Evolutionary conservation across 2,329 filamentous ascomycete species (phyloP).

Genomic region (Colletotrichum orchidophilum): DNA sequence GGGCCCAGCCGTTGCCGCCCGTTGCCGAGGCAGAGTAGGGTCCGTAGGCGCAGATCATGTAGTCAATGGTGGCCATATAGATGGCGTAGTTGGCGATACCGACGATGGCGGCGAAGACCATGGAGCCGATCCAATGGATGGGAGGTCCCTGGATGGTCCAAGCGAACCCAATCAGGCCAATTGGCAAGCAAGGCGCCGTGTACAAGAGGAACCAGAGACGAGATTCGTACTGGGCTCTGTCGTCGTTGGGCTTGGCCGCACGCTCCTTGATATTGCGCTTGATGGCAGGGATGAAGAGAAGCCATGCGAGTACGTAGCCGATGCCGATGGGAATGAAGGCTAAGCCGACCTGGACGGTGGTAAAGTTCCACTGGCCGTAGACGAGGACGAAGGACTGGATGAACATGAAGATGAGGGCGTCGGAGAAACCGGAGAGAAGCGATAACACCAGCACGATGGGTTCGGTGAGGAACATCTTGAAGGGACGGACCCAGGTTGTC

Average conservation of each 20-base stretch:
- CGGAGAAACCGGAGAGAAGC: conserved; percentile 76
- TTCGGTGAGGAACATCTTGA: conserved; percentile 78
- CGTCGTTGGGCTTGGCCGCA: conserved; percentile 59
- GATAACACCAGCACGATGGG: conserved; percentile 78
- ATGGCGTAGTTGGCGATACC: conserved; percentile 80
- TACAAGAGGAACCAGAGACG: conserved; percentile 73
- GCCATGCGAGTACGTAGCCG: conserved; percentile 71
- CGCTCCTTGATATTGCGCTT: conserved; percentile 62
- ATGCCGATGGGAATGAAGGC: conserved; percentile 73
- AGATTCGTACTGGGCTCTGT: conserved; percentile 74
- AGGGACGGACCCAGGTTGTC: conserved; percentile 69
- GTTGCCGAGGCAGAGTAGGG: conserved; percentile 79
- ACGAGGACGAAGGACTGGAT: conserved; percentile 77
- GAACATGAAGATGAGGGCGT: conserved; percentile 82
- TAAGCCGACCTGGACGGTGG: conserved; percentile 64
- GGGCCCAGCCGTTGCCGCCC: conserved; percentile 78
- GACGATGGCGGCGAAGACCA: conserved; percentile 72
- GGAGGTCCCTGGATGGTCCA: conserved; percentile 72
- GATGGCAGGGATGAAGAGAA: conserved; percentile 67
- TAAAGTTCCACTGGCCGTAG: conserved; percentile 74
- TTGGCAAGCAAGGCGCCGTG: conserved; percentile 66
- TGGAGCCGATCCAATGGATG: conserved; percentile 74
- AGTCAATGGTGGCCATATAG: conserved; percentile 82
- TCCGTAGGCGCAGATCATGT: conserved; percentile 80
- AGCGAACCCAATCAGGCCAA: conserved; percentile 76